Base-by-base conservation (phyloP, 2,329 filamentous ascomycete species). In the Fusarium sp. region DNA sequence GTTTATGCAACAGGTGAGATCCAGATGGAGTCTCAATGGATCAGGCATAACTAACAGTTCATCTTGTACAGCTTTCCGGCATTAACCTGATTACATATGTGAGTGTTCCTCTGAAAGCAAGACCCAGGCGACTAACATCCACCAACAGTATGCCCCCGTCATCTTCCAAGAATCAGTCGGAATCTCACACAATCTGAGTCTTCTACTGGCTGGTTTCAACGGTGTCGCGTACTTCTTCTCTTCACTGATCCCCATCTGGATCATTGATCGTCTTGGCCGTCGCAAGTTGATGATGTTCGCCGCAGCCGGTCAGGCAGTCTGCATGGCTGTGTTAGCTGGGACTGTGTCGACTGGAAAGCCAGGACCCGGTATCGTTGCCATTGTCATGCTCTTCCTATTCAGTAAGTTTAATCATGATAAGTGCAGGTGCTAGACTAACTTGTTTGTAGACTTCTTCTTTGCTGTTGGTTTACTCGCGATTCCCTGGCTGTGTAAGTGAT, bases 221-320 rank as follows among this genome's bases (percentile, higher is more conserved):
- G 82, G 82, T 13, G 65, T 80, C n/a, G 75, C 76, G 2, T 79
- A 78, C 63, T 78, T 78, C 41, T 47, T 79, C 21, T n/a, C 66
- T 73, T 6, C 59, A 0, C 24, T 63, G 20, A 71, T 79, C 4
- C 76, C 77, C 0, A 78, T 79, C 33, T 80, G 77, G 75, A 57
- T 78, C 24, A 78, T 80, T 28, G 78, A 80, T 35, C 74, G 75
- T 4, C 84, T 84, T 66, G 88, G 87, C 20, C 83, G 87, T 8
- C 80, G 88, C 11, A 88, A 87, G 72, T 80, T 89, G 75, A 86
- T 90, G 83, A 83, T 89, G 74, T 88, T 80, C 23, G 77, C 78
- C 3, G 77, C 74, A 15, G 72, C 64, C 3, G 79, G 78, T 3
- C 79, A 81, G 41, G 74, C 76, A 57, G 70, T 62, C 5, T 85